Conservation (phyloP, 768 basidiomycete genomes). For the Sutorius australiensis region DNA sequence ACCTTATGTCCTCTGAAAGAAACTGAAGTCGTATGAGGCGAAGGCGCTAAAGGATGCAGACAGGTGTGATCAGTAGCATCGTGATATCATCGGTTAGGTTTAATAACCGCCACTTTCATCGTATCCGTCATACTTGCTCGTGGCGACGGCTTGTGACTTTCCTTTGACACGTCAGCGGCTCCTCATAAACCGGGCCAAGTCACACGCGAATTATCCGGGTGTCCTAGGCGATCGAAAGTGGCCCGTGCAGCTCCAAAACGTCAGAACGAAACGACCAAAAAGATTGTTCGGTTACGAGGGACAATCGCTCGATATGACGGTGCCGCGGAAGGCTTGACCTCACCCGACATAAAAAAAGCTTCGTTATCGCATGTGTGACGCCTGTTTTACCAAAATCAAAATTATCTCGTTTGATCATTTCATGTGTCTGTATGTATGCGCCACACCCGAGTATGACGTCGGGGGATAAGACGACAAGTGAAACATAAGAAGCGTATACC, state of each 20-base stretch:
- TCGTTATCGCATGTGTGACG: background rate
- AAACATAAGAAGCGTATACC: constrained; percentile 10
- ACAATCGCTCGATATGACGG: background rate
- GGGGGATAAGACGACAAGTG: background rate
- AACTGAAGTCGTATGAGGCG: background rate
- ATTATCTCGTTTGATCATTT: background rate
- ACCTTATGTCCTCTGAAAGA: background rate
- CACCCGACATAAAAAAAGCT: background rate
- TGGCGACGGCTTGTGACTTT: background rate
- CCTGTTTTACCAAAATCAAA: background rate
- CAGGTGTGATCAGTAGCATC: background rate
- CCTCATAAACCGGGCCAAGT: background rate
- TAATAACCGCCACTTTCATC: background rate
- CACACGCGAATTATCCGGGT: background rate
- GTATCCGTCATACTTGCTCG: too few relatives aligned
- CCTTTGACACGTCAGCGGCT: background rate
- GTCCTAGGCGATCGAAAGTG: background rate
- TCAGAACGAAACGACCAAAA: constrained; percentile 4
- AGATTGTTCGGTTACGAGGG: background rate
- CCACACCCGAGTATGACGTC: constrained; percentile 6
- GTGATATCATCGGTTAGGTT: background rate
- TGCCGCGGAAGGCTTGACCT: background rate
- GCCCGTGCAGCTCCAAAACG: background rate
- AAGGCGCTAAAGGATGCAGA: background rate
- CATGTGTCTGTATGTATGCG: background rate